Evolutionary conservation across 768 basidiomycete genomes (phyloP), one percentile per base, ranked within the genome.

Genomic region (Chalciporus pseudorubinellus): DNA sequence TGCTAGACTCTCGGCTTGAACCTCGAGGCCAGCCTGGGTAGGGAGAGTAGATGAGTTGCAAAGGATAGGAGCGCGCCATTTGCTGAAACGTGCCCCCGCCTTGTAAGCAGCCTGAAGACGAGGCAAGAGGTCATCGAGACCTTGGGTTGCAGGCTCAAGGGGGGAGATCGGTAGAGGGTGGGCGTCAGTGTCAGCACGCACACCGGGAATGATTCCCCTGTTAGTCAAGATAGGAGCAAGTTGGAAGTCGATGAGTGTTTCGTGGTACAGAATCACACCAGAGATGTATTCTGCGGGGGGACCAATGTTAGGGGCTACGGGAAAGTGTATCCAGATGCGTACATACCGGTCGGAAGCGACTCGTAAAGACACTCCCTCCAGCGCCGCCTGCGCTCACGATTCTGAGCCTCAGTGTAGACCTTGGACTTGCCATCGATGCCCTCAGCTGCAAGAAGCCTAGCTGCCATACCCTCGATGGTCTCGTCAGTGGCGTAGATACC

Each of bases 401-500:
- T 70, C 55, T 74, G 71, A 40, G 70, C 69, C 33, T 72, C 73
- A 1, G 68, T 58, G 50, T 58, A 64, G 20, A 52, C 48, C 47
- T 66, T 63, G 28, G 60, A 52, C 39, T 57, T 46, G 28, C 65
- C 53, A 6, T 55, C 39, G 21, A 44, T 44, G n/a, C 64, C 69
- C 31, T 63, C 61, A 2, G 72, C 73, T 44, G 70, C 66, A n/a
- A 67, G 59, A 8, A 80, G 60, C 21, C 73, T 66, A 3, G 64
- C 69, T 29, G 70, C 70, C 38, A 78, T 74, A 11, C 59, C 71
- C 20, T 76, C 70, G n/a, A 76, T 73, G 16, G 75, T 68, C 55
- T 81, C 78, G 53, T 81, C 79, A 9, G 79, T 80, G 11, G 79
- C 79, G 47, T 80, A 80, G 26, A 80, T 75, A 5, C 78, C 79